These are phyloP conservation scores for Penicillium cinerascens DNA, from an alignment of 495 filamentous ascomycete genomes.

Conservation along the genomic window DNA sequence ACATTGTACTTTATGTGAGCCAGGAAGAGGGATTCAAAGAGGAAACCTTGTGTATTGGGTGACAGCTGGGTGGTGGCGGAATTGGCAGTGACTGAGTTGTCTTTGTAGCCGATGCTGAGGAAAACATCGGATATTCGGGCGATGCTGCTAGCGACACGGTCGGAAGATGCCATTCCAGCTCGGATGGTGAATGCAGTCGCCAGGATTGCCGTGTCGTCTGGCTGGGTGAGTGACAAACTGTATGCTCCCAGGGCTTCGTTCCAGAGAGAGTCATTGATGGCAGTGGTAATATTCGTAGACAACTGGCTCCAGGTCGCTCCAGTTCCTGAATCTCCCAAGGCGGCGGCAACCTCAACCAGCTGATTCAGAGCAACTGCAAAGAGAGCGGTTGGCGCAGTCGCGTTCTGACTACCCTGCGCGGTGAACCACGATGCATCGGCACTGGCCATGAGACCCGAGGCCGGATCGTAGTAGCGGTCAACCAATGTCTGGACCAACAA, in stretches of 20 bases:
- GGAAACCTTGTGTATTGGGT: constrained; percentile 17
- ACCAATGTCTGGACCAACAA: constrained; percentile 1
- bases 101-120: constrained; percentile 14
- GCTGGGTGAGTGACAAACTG: constrained; percentile 6
- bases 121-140: not conserved
- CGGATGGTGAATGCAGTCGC: constrained; percentile 24
- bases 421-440: constrained; percentile 10
- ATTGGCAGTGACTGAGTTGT: not conserved
- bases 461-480: constrained; percentile 14
- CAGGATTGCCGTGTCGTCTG: constrained; percentile 1
- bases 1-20: not conserved
- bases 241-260: constrained; percentile 23
- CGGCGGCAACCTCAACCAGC: constrained; percentile 5
- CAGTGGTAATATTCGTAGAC: not conserved
- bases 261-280: constrained; percentile 29
- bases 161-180: constrained; percentile 21
- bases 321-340: not conserved
- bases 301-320: not conserved
- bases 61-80: constrained; percentile 6
- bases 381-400: constrained; percentile 2
- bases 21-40: constrained; percentile 3
- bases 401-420: constrained; percentile 8
- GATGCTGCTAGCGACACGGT: constrained; percentile 10
- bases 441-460: constrained; percentile 16
- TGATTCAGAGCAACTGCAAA: constrained; percentile 6